Evolutionary conservation across 148 eudicot genomes (phyloP).

Genomic region (Rhododendron vialii): DNA sequence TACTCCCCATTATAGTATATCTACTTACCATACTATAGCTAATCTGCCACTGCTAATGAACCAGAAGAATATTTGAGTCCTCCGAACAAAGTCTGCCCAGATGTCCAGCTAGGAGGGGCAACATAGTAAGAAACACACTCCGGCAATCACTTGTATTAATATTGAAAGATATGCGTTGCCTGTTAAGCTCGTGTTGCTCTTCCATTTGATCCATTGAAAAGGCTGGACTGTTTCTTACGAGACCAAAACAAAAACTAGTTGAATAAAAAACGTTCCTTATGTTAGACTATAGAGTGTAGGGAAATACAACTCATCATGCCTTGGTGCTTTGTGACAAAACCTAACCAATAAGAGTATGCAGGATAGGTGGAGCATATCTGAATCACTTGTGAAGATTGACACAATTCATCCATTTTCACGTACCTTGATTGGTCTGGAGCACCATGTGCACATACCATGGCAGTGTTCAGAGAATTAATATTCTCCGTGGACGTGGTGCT

Average conservation of each 20-base stretch:
- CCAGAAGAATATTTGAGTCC: background rate
- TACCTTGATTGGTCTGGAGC: too few relatives aligned
- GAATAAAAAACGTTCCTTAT: background rate
- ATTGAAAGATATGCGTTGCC: constrained; percentile 12
- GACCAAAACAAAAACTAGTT: background rate
- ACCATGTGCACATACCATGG: too few relatives aligned
- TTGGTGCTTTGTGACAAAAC: too few relatives aligned
- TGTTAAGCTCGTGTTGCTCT: constrained; percentile 19
- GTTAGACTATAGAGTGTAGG: background rate
- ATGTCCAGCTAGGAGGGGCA: constrained; percentile 16
- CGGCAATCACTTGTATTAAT: constrained; percentile 15
- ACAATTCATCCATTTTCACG: too few relatives aligned
- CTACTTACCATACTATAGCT: background rate
- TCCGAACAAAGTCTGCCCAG: constrained; percentile 6
- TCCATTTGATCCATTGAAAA: constrained; percentile 16
- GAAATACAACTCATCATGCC: too few relatives aligned
- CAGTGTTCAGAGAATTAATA: too few relatives aligned
- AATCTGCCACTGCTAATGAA: background rate
- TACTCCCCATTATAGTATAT: background rate
- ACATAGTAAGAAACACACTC: constrained; percentile 15
- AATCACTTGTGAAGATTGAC: too few relatives aligned
- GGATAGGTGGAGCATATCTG: too few relatives aligned
- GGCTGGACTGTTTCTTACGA: background rate
- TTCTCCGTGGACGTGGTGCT: too few relatives aligned
- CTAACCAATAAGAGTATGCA: too few relatives aligned